Conservation (phyloP, 768 basidiomycete species). For the Collybia mongolica region DNA sequence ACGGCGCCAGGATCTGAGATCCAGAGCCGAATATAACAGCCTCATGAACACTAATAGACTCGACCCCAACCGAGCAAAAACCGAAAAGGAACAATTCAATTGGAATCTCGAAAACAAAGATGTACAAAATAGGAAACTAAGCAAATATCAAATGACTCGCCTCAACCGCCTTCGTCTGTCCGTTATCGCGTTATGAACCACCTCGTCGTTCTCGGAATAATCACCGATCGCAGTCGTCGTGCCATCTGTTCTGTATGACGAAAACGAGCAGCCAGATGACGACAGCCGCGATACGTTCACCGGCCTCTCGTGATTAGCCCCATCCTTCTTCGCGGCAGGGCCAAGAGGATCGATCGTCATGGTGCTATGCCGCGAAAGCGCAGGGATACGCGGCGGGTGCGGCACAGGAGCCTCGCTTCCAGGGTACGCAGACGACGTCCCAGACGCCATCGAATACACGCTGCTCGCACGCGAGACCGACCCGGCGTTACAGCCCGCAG, state of each 20-base stretch:
- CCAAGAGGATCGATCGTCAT: constrained; percentile 9
- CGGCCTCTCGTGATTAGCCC: background rate
- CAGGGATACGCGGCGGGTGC: constrained; percentile 8
- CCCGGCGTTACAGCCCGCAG: constrained; percentile 7
- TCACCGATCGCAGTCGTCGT: background rate
- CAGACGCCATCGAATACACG: constrained; percentile 22
- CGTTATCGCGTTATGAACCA: background rate
- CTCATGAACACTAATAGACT: no score
- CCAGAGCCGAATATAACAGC: no score
- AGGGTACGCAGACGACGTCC: constrained; percentile 5
- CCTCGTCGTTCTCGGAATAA: background rate
- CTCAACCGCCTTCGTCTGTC: constrained; percentile 2
- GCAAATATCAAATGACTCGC: no score
- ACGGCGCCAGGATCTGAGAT: no score
- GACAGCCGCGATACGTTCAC: constrained; percentile 7
- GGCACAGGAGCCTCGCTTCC: background rate
- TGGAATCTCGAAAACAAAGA: no score
- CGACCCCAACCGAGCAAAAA: no score
- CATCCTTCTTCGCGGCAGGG: constrained; percentile 6
- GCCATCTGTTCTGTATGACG: constrained; percentile 8
- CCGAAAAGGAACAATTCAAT: no score
- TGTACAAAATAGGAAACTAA: no score
- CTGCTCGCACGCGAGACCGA: constrained; percentile 20
- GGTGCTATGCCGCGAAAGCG: constrained; percentile 14
- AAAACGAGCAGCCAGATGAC: constrained; percentile 15